A percentile compares a stretch with the other conserved stretches of the same genome.
phyloP scores from a whole-genome alignment of 2,329 filamentous ascomycete species.

The Orbilia ellipsospora region DNA sequence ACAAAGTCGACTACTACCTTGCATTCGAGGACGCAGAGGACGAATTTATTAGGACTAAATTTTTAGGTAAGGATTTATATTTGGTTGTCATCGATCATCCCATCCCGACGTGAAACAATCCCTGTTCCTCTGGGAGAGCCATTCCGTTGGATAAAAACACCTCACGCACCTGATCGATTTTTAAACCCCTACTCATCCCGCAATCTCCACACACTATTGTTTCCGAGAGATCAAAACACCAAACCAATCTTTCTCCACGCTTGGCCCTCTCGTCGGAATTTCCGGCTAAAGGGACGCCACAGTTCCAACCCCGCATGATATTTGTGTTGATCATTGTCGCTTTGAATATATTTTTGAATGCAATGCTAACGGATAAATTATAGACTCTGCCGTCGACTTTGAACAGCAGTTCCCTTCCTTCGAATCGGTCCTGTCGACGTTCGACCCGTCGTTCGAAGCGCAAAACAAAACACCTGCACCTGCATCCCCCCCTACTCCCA shows the following conservation, averaged over 20 bases:
- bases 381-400: slow-evolving; percentile 51
- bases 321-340: slow-evolving; percentile 30
- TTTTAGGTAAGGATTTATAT: slow-evolving; percentile 44
- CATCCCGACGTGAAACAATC: slow-evolving; percentile 24
- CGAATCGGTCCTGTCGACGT: slow-evolving; percentile 47
- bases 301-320: slow-evolving; percentile 38
- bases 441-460: slow-evolving; percentile 45
- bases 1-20: slow-evolving; percentile 51
- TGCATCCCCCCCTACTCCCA: slow-evolving; percentile 7
- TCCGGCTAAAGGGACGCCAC: slow-evolving; percentile 51
- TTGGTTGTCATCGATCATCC: slow-evolving; percentile 15
- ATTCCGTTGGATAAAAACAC: slow-evolving; percentile 40
- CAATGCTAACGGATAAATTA: slow-evolving; percentile 50
- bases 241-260: background rate
- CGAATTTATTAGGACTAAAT: slow-evolving; percentile 47
- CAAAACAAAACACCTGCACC: slow-evolving; percentile 19
- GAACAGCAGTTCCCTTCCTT: slow-evolving; percentile 46
- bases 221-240: background rate
- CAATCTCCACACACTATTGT: slow-evolving; percentile 38
- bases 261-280: slow-evolving; percentile 20
- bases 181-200: slow-evolving; percentile 33
- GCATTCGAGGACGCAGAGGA: slow-evolving; percentile 45
- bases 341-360: slow-evolving; percentile 10
- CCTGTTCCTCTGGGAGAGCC: slow-evolving; percentile 37
- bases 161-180: slow-evolving; percentile 46